Evolutionary conservation across 2,329 filamentous ascomycete species (phyloP).

Genomic region (Diaporthe helianthi): DNA sequence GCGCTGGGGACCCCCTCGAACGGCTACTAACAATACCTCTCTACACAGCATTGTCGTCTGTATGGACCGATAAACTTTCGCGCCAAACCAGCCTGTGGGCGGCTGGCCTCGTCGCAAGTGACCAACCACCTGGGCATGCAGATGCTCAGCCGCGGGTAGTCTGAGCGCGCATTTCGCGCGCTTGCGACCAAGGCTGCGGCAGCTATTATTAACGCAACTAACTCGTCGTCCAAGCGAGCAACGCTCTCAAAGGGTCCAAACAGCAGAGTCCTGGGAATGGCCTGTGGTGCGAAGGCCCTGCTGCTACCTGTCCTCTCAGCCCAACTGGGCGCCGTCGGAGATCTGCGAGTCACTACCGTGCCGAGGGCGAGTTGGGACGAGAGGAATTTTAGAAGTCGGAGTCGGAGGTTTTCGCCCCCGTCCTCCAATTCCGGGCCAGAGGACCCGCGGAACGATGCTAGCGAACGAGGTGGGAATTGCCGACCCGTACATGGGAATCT

Average conservation of each 20-base stretch:
- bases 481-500: too few relatives aligned
- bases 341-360: constrained; percentile 6
- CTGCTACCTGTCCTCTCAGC: background rate
- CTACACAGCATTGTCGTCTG: background rate
- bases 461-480: background rate
- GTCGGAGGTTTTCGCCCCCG: background rate
- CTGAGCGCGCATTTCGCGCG: background rate
- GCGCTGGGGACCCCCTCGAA: background rate
- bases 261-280: background rate
- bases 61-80: background rate
- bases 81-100: constrained; percentile 10
- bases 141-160: constrained; percentile 8
- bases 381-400: too few relatives aligned
- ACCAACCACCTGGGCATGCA: too few relatives aligned
- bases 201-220: background rate
- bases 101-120: constrained; percentile 6
- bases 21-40: background rate
- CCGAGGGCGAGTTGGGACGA: background rate
- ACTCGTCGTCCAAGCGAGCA: background rate
- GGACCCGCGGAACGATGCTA: background rate
- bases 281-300: background rate
- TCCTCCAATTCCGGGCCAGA: background rate
- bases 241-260: background rate
- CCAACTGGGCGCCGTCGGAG: constrained; percentile 11
- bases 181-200: background rate